Percentiles rank a stretch among this genome's conserved stretches.
phyloP scores from a whole-genome alignment of 345 rosid species.

The Melastoma malabathricum region DNA sequence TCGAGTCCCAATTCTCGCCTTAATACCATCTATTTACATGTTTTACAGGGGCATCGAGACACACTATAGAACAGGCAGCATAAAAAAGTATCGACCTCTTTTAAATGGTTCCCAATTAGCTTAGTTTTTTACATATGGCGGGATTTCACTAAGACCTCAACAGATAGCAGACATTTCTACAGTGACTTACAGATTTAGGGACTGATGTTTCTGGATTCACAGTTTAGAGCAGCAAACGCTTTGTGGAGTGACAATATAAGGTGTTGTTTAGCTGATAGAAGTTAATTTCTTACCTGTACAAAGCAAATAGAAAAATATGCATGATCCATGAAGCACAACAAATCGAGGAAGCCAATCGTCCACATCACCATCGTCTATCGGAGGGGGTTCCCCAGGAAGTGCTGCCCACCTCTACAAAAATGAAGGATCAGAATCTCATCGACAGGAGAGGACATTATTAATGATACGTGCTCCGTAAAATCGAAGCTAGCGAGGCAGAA shows the following conservation, averaged over 20 bases:
- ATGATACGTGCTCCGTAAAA: neutral
- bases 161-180: too few relatives aligned
- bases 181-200: neutral
- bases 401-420: constrained; percentile 77
- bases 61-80: too few relatives aligned
- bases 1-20: too few relatives aligned
- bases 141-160: too few relatives aligned
- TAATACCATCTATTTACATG: too few relatives aligned
- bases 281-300: constrained; percentile 48
- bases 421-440: neutral
- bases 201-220: neutral
- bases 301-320: constrained; percentile 66
- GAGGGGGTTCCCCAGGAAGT: constrained; percentile 89
- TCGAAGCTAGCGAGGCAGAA: neutral
- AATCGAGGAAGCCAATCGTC: constrained; percentile 99
- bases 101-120: too few relatives aligned
- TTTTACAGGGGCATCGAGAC: too few relatives aligned
- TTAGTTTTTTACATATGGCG: too few relatives aligned
- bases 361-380: constrained; percentile 77
- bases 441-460: constrained; percentile 4
- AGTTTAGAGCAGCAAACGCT: too few relatives aligned
- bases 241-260: too few relatives aligned
- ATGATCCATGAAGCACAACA: constrained; percentile 78
- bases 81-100: too few relatives aligned
- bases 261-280: constrained; percentile 1